Evolutionary conservation across 139 green algal genomes (phyloP).

Genomic region (Closterium sp.): DNA sequence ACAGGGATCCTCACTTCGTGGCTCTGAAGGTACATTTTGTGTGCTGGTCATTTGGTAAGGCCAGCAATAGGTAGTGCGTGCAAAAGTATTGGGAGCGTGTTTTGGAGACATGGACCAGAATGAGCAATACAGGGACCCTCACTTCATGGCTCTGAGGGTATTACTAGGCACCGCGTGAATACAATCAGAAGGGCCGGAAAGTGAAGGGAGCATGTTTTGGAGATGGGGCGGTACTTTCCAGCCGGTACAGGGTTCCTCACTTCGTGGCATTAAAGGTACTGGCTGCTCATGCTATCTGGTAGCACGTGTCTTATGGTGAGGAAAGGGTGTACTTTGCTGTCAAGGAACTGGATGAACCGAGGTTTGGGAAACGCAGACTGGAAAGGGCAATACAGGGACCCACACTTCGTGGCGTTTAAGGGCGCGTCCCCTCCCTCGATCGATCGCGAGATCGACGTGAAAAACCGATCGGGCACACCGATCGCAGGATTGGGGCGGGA

Average conservation of each 20-base stretch:
- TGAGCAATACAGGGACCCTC: slow-evolving; percentile 4
- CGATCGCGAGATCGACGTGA: too few relatives aligned
- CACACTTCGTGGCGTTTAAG: slow-evolving; percentile 17
- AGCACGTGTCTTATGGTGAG: not conserved
- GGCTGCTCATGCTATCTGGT: too few relatives aligned
- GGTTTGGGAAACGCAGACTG: slow-evolving; percentile 10
- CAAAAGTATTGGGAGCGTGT: not conserved
- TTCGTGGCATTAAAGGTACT: slow-evolving; percentile 22
- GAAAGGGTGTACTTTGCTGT: not conserved
- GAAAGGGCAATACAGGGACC: slow-evolving; percentile 9
- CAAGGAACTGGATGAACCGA: not conserved
- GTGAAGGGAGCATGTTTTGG: not conserved
- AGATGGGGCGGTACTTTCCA: slow-evolving; percentile 5
- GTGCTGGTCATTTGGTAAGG: too few relatives aligned
- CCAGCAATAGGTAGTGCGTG: not conserved
- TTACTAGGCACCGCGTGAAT: not conserved
- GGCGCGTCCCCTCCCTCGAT: too few relatives aligned
- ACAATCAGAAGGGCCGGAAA: not conserved
- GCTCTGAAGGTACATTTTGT: slow-evolving; percentile 8
- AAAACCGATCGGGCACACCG: too few relatives aligned
- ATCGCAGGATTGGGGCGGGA: too few relatives aligned
- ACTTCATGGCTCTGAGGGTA: slow-evolving; percentile 11
- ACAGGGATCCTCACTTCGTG: slow-evolving; percentile 13
- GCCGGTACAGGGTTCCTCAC: slow-evolving; percentile 3
- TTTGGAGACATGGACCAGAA: slow-evolving; percentile 19